A percentile compares a stretch with the other conserved stretches of the same genome.
These are phyloP conservation scores for Xylaria longipes DNA, from an alignment of 495 filamentous ascomycete genomes.

Conservation along the genomic window DNA sequence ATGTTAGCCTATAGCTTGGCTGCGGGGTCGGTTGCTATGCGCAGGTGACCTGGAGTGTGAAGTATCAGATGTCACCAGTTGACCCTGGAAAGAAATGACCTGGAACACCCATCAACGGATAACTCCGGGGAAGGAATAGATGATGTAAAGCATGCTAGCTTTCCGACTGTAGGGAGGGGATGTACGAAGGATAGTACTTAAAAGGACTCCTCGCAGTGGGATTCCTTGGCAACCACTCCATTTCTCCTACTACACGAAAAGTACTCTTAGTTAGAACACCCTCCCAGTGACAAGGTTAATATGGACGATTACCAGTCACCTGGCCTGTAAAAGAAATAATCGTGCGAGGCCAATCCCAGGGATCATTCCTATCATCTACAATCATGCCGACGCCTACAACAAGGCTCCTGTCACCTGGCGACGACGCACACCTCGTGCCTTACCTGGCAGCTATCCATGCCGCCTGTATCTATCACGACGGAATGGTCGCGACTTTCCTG, in stretches of 20 bases:
- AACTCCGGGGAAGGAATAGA: neutral
- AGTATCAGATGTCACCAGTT: neutral
- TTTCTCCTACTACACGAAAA: no score
- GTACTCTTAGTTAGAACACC: neutral
- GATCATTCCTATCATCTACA: neutral
- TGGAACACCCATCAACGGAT: neutral
- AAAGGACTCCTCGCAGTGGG: neutral
- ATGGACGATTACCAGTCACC: neutral
- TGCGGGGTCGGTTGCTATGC: neutral
- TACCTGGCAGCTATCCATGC: slow-evolving; percentile 51
- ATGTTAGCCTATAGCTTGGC: neutral
- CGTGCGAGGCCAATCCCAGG: neutral
- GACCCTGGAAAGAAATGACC: no score
- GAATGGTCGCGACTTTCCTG: slow-evolving; percentile 47
- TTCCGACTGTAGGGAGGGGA: neutral
- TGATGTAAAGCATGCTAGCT: neutral
- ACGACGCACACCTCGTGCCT: slow-evolving; percentile 44
- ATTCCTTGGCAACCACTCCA: neutral
- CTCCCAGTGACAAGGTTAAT: neutral
- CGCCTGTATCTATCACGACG: slow-evolving; percentile 46
- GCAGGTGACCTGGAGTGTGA: neutral
- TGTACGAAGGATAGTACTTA: neutral
- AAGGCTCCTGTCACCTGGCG: slow-evolving; percentile 35
- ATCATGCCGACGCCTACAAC: neutral
- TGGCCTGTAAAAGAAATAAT: neutral